Evolutionary conservation across 2,329 filamentous ascomycete genomes (phyloP), one percentile per base, ranked within the genome.

Genomic region (Rhynchosporium graminicola): DNA sequence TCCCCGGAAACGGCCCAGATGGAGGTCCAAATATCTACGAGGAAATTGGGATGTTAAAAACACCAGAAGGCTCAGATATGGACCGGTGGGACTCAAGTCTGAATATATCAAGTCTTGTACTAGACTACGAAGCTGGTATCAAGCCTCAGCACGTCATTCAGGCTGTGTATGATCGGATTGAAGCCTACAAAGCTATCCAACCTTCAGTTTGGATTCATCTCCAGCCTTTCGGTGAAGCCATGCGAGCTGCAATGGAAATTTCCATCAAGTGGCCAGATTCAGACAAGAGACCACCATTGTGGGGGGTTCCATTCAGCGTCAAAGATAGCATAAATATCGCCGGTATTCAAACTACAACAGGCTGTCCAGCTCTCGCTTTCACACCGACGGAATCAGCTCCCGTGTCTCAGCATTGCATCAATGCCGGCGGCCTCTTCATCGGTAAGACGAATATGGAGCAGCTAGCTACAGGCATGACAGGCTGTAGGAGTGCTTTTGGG

Each of bases 401-500:
- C 3, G 79, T 82, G 0, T 80, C 81, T 40, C 74, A 79, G 28
- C 76, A 74, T 50, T 72, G 83, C 10, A 75, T 83, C 5, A 74
- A 77, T 9, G 79, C 80, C 10, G 84, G 84, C 13, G 84, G 77
- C 1, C 71, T 87, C 3, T 80, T 84, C 64, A 76, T 87, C 51
- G 84, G 85, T 36, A 87, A 87, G 70, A 79, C 76, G 20, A 80
- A 80, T 63, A 75, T 85, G 56, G 82, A 85, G 63, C 82, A 84
- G 65, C 75, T 85, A 12, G 82, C 82, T 6, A 84, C 82, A 1
- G 82, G 82, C 1, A 76, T 85, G 28, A 80, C 78, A 26, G 63
- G 60, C 12, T 84, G 81, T 57, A 77, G 82, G 51, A 82, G 79
- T 47, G 80, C 82, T 0, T 83, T 80, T 62, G 82, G 82, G 2